Percentiles rank a stretch among this genome's conserved stretches.
Evolutionary conservation across 164 flowering plant genomes (phyloP).

Genomic region (Chimonanthus salicifolius): DNA sequence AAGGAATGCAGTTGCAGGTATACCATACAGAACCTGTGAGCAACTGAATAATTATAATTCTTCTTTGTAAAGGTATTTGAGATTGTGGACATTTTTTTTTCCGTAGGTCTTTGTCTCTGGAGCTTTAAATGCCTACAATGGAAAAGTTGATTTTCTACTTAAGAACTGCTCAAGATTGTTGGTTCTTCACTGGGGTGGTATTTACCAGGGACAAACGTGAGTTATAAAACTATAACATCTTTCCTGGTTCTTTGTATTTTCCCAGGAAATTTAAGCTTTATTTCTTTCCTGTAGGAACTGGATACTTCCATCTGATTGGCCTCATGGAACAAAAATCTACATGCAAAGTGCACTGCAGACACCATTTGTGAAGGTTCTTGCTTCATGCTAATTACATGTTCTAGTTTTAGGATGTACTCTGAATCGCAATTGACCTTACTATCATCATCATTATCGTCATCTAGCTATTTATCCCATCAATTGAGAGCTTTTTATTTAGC

Average conservation of each 20-base stretch:
- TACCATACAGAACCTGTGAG: background rate
- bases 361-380: conserved; percentile 32
- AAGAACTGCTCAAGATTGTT: conserved; percentile 28
- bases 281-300: conserved; percentile 27
- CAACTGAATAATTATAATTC: background rate
- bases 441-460: too few relatives aligned
- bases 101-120: conserved; percentile 31
- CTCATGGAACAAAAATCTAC: conserved; percentile 24
- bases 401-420: background rate
- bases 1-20: conserved; percentile 37
- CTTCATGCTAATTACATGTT: background rate
- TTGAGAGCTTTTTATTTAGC: too few relatives aligned
- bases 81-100: background rate
- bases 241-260: background rate
- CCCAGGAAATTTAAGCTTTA: conserved; percentile 1
- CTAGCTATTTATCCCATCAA: too few relatives aligned
- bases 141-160: conserved; percentile 31
- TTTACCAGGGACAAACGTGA: conserved; percentile 35
- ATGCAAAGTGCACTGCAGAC: conserved; percentile 36
- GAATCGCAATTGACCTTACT: background rate
- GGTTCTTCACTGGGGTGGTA: conserved; percentile 42
- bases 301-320: conserved; percentile 26
- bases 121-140: conserved; percentile 21
- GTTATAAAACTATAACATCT: background rate
- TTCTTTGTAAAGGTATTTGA: background rate